Evolutionary conservation across 1,284 basidiomycete genomes (phyloP), one percentile per base, ranked within the genome.

Genomic region (Clitocybe nebularis): DNA sequence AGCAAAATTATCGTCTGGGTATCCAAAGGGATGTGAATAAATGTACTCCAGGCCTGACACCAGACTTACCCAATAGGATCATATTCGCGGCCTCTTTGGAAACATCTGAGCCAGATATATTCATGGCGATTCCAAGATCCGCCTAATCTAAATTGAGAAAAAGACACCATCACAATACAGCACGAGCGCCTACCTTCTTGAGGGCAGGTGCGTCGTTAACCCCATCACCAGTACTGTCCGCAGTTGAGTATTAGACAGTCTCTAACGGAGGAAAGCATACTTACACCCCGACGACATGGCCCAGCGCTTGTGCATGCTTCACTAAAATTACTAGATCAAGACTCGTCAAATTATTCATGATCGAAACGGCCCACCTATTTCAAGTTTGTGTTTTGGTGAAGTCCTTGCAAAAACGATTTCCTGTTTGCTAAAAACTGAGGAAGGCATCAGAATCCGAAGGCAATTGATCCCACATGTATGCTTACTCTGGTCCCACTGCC

Each of bases 61-160:
- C 34, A 24, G 33, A 47, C 62, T 44, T 51, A 75, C 79, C 78
- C 6, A 83, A 67, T 4, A 84, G 63, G 49, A 84, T 81, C 81
- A 85, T 83, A 57, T 86, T 78, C 1, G 81, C 81, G 7, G 82
- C 81, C 57, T 84, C 82, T 55, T 84, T 84, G 0, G 81, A 81
- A 10, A 84, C 82, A 50, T 84, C 82, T 3, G 80, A 82, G 13
- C 81, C 82, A 24, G 79, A 81, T 26, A 83, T 77, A 50, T 82
- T 82, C 82, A 86, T 86, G 0, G 83, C 81, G 54, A 86, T 84
- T 35, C 83, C 83, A 22, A 86, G 66, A 52, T 84, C 81, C 13
- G 82, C 82, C 66, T 72, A 35, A 17, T 21, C 20, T 33, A 26
- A 17, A 23, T 1, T n/a, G n/a, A n/a, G n/a, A n/a, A n/a, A n/a